These are phyloP conservation scores for Microdochium paspali DNA, from an alignment of 2,329 filamentous ascomycete genomes.

Conservation along the genomic window DNA sequence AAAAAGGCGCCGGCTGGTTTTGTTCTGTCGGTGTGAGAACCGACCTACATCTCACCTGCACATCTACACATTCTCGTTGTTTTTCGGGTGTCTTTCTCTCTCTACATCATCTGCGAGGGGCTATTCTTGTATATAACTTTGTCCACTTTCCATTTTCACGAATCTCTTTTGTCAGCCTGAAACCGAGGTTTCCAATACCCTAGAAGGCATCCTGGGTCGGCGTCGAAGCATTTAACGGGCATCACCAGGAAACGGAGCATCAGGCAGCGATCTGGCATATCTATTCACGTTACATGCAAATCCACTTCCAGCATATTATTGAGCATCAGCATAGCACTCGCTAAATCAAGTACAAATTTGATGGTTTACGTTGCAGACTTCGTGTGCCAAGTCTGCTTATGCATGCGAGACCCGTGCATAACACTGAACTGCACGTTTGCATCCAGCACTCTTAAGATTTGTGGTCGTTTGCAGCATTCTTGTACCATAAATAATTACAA, in stretches of 20 bases:
- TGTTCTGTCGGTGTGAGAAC: constrained; percentile 59
- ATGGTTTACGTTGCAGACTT: neutral
- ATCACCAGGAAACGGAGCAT: constrained; percentile 5
- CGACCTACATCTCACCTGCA: constrained; percentile 3
- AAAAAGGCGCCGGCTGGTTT: constrained; percentile 67
- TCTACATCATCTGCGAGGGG: neutral
- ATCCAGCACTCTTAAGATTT: too few relatives aligned
- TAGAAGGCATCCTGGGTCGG: constrained; percentile 1
- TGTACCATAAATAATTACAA: too few relatives aligned
- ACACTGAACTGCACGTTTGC: too few relatives aligned
- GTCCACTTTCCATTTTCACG: constrained; percentile 1
- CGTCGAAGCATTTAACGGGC: constrained; percentile 4
- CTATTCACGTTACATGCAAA: constrained; percentile 3
- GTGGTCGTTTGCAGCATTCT: too few relatives aligned
- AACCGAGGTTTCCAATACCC: neutral
- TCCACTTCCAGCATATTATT: neutral
- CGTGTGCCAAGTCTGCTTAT: neutral
- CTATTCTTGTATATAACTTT: constrained; percentile 10
- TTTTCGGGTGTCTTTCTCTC: neutral
- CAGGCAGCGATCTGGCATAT: constrained; percentile 6
- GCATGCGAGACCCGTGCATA: too few relatives aligned
- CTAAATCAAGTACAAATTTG: neutral
- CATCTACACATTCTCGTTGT: neutral
- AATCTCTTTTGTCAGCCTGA: constrained; percentile 1
- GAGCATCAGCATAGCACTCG: neutral